Evolutionary conservation across 2,329 filamentous ascomycete species (phyloP).

Genomic region (Metarhizium anisopliae): DNA sequence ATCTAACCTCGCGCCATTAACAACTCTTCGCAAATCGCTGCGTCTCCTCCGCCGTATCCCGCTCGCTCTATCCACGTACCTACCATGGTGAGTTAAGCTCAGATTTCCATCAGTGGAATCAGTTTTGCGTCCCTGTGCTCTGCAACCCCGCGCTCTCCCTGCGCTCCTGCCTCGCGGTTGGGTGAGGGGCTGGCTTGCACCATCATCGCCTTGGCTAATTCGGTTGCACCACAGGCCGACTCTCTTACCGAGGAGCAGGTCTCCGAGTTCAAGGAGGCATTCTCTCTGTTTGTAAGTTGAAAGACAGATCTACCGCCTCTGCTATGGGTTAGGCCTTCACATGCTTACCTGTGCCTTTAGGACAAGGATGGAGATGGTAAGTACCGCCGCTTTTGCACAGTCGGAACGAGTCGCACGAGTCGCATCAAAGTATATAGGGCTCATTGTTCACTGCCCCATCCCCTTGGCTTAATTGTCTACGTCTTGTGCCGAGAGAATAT

Average conservation of each 20-base stretch:
- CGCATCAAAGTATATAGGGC: not conserved
- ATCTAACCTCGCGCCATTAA: not conserved
- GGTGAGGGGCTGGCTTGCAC: not conserved
- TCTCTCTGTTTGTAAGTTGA: constrained; percentile 92
- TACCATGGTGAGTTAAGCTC: constrained; percentile 6
- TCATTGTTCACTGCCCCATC: not conserved
- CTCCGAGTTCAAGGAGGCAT: constrained; percentile 99
- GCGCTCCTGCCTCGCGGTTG: constrained; percentile 14
- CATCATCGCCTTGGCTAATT: constrained; percentile 12
- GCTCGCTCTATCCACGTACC: not conserved
- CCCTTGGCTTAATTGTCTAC: not conserved
- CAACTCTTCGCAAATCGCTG: not conserved
- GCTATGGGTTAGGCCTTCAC: not conserved
- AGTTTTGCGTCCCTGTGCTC: not conserved
- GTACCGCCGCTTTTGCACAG: constrained; percentile 26
- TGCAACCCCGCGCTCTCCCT: not conserved
- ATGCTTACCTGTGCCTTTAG: constrained; percentile 33
- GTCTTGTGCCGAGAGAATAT: not conserved
- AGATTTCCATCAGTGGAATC: not conserved
- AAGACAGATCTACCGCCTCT: not conserved
- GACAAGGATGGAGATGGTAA: constrained; percentile 89
- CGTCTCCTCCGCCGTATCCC: not conserved
- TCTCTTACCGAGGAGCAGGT: constrained; percentile 99
- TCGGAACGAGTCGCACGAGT: not conserved
- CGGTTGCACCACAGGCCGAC: constrained; percentile 61